These are phyloP conservation scores for Axilococcus clingmanii DNA, from an alignment of 139 green algal genomes.

Conservation along the genomic window DNA sequence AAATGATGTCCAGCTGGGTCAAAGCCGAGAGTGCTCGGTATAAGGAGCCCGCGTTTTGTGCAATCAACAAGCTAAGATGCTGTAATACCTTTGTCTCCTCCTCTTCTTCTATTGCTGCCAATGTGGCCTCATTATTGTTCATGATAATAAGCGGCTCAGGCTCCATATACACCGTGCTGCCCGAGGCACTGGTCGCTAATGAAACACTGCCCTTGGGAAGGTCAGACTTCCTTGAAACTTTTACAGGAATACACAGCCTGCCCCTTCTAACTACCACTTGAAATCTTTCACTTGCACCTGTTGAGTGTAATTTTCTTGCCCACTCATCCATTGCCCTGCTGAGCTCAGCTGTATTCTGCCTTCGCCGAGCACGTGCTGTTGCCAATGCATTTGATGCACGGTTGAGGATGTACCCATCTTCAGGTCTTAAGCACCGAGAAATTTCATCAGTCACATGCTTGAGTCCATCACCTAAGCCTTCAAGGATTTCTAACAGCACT, in stretches of 20 bases:
- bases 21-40: slow-evolving; percentile 26
- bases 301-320: slow-evolving; percentile 29
- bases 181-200: slow-evolving; percentile 36
- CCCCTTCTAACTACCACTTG: slow-evolving; percentile 38
- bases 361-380: slow-evolving; percentile 22
- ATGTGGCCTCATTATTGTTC: slow-evolving; percentile 66
- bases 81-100: slow-evolving; percentile 51
- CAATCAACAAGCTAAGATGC: slow-evolving; percentile 22
- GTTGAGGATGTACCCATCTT: slow-evolving; percentile 25
- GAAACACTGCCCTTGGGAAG: slow-evolving; percentile 56
- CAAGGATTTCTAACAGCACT: not conserved
- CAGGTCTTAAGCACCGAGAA: not conserved
- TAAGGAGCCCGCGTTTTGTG: slow-evolving; percentile 8
- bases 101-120: slow-evolving; percentile 45
- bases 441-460: not conserved
- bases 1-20: slow-evolving; percentile 50
- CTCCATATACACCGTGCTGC: slow-evolving; percentile 82
- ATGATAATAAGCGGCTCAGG: slow-evolving; percentile 53
- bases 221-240: slow-evolving; percentile 44
- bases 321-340: slow-evolving; percentile 30
- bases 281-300: slow-evolving; percentile 40
- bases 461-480: not conserved
- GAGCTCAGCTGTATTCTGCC: slow-evolving; percentile 34
- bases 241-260: slow-evolving; percentile 38
- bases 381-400: slow-evolving; percentile 37